Base-by-base conservation (phyloP, 2,329 filamentous ascomycete genomes). In the Aspergillus arachidicola region DNA sequence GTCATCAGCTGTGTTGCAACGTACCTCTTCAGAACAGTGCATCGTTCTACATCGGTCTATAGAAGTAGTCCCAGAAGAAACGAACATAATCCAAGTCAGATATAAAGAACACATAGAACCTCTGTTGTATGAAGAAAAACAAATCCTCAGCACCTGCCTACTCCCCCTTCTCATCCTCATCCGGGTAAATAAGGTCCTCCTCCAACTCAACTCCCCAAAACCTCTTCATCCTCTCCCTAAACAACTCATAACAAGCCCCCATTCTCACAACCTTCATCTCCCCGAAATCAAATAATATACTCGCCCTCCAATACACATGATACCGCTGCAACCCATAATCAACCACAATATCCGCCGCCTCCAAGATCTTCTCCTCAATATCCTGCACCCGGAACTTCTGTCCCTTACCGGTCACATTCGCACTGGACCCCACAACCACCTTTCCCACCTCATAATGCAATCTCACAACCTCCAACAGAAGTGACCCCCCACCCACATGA, bases 341-440 rank as follows among this genome's bases (percentile, higher is more conserved):
- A 4, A 56, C 30, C 23, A 57, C 28, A 16, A 57, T 2, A 30
- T 41, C 43, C 1, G 28, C 59, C 11, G 38, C 59, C 30, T 21
- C 32, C n/a, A 38, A 43, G 21, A 28, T 23, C 23, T 62, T 60
- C 5, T 51, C 14, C n/a, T 70, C 68, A 28, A 70, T 64, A 61
- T 70, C 66, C 34, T 68, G 60, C 0, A 71, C 57, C 0, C 63
- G 54, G 9, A 67, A 66, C 34, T 66, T 64, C 32, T 66, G 64
- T 4, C 68, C 68, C 1, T n/a, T 6, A 4, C 67, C 67, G 0
- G 67, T 64, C 3, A 69, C 2, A 55, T 70, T 70, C 12, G 68
- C 68, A 57, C 58, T 62, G 14, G 65, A 61, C 1, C 68, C 68
- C 6, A 70, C 26, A 60, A 67, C 63, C 1, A 64, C 5, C 51